These are phyloP conservation scores for Kodamaea derodonti DNA, from an alignment of 1,139 yeast genomes.

Conservation along the genomic window DNA sequence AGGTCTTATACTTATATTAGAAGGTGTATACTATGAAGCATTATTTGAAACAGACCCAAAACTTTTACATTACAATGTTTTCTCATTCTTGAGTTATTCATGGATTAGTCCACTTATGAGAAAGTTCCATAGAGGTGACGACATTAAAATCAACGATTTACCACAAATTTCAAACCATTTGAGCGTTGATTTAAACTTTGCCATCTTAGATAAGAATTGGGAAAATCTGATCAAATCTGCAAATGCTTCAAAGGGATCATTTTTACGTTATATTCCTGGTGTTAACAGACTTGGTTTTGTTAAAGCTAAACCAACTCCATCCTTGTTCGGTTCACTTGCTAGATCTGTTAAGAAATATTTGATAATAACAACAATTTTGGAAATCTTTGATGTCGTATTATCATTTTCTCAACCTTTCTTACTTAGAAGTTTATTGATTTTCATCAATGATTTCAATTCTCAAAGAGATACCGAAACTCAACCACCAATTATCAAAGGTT, in stretches of 20 bases:
- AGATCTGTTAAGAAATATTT: conserved; percentile 11
- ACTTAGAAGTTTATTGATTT: conserved; percentile 18
- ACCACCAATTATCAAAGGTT: conserved; percentile 22
- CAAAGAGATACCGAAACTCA: conserved; percentile 4
- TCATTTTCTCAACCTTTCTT: conserved; percentile 20
- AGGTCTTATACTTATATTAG: conserved; percentile 9
- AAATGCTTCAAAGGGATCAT: not conserved
- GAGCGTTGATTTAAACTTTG: conserved; percentile 8
- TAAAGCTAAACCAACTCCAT: conserved; percentile 10
- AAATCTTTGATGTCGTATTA: conserved; percentile 10
- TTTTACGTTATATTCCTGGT: conserved; percentile 5
- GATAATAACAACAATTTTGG: conserved; percentile 7
- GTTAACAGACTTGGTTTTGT: conserved; percentile 6
- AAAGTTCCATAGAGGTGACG: conserved; percentile 18
- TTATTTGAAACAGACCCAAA: conserved; percentile 12
- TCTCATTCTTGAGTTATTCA: conserved; percentile 20
- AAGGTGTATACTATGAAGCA: conserved; percentile 15
- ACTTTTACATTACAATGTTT: conserved; percentile 6
- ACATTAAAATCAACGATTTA: conserved; percentile 20
- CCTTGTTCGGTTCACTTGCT: conserved; percentile 15
- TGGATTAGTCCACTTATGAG: conserved; percentile 25
- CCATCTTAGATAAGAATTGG: conserved; percentile 9
- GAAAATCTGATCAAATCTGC: conserved; percentile 1
- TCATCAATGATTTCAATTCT: conserved; percentile 11
- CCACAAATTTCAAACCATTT: conserved; percentile 11